Conservation (phyloP, 306 rosid genomes). For the Rosa rugosa region DNA sequence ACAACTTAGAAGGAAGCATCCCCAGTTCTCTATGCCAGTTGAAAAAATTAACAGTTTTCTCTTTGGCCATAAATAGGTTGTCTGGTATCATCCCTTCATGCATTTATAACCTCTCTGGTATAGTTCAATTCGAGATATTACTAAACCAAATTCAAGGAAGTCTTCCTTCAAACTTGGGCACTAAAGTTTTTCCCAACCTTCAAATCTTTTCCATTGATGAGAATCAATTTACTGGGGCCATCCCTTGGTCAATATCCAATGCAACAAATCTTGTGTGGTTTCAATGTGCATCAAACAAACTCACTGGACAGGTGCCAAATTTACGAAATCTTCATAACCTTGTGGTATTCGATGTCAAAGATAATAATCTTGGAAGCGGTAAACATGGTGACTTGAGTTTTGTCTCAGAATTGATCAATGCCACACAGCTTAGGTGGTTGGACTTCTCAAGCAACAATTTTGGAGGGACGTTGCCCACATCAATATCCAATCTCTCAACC, state of each 20-base stretch:
- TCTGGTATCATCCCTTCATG: conserved; percentile 17
- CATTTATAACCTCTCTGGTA: conserved; percentile 26
- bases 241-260: background rate
- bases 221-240: background rate
- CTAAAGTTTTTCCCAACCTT: background rate
- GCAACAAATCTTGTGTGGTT: background rate
- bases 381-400: background rate
- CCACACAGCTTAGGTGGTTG: background rate
- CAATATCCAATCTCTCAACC: background rate
- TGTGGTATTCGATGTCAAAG: rapidly evolving
- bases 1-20: conserved; percentile 13
- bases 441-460: too few relatives aligned
- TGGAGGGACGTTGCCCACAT: background rate
- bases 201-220: rapidly evolving
- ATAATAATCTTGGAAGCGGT: background rate
- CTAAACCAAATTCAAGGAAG: background rate
- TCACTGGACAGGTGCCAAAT: background rate
- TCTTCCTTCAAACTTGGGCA: background rate
- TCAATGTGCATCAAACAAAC: background rate
- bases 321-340: background rate
- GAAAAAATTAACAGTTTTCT: background rate
- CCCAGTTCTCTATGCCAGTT: conserved; percentile 10
- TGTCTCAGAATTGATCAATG: background rate
- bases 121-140: rapidly evolving
- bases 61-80: background rate